Evolutionary conservation across 108 stramenopile species (phyloP), one percentile per base, ranked within the genome.

Genomic region (Schizochytrium sp.): DNA sequence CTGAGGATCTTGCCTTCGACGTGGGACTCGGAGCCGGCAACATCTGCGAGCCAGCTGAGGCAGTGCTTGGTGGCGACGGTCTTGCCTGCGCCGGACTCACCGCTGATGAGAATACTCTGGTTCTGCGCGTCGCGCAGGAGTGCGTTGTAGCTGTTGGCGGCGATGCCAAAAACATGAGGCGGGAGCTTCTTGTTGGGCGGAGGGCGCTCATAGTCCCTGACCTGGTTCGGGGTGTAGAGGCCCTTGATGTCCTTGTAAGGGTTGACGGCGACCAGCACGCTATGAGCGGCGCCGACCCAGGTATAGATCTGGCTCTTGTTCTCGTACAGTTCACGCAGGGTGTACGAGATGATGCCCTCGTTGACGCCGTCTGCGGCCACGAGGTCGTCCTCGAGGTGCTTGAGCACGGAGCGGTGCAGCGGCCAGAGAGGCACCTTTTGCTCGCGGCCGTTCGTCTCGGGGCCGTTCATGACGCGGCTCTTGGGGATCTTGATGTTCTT

Each of bases 1-100:
- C 44, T 63, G 55, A 91, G 88, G 4, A 91, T 83, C 43, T 89
- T 88, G 41, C 19, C 25, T 44, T 91, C 90, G 60, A 91, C 88
- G 25, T 83, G 76, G 10, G 45, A 25, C 10, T 83, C 76, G 44
- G 72, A 23, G 4, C 71, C 89, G 44, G 29, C 25, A 34, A 83
- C 76, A 5, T 89, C 96, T 60, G 97, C 96, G 57, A 98, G 91
- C 90, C 96, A 98, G 44, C 95, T 91, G 96, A 98, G 96, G 91
- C 97, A 96, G 92, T 96, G 94, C 92, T 98, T 98, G 89, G 96
- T 96, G 18, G 98, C 95, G 89, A 97, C 98, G 14, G 98, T 98
- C 91, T 98, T 98, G 29, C 98, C 98, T 5, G 98, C 96, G 19
- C 98, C 98, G 45, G 94, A 94, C 91, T 98, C 98, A 55, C 98